A percentile compares a stretch with the other conserved stretches of the same genome.
These are phyloP conservation scores for Boletellus dicymbophilus DNA, from an alignment of 1,284 basidiomycete species.

Conservation along the genomic window DNA sequence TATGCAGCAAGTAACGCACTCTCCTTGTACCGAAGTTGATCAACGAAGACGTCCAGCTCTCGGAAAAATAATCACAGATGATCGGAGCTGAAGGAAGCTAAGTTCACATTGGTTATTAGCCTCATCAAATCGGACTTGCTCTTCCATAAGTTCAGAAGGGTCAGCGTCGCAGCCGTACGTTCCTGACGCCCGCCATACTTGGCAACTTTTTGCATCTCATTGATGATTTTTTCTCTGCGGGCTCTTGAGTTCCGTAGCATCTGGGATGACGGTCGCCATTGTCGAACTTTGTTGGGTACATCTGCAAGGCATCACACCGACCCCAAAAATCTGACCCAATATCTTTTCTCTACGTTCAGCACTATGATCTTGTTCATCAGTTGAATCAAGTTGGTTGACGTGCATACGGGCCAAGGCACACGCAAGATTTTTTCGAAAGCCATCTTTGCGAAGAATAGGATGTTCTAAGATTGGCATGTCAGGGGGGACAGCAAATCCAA, in stretches of 20 bases:
- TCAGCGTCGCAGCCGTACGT: slow-evolving; percentile 24
- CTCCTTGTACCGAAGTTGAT: neutral
- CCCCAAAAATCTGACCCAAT: slow-evolving; percentile 16
- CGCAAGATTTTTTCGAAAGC: slow-evolving; percentile 16
- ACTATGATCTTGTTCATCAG: neutral
- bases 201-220: slow-evolving; percentile 4
- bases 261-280: slow-evolving; percentile 4
- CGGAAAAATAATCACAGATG: slow-evolving; percentile 5
- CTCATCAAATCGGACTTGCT: neutral
- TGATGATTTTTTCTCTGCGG: slow-evolving; percentile 7
- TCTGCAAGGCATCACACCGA: slow-evolving; percentile 9
- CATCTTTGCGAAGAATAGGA: neutral
- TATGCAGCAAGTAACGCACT: no score
- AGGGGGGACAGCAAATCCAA: neutral
- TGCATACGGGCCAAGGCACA: slow-evolving; percentile 10
- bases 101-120: neutral
- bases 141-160: slow-evolving; percentile 17
- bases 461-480: slow-evolving; percentile 1
- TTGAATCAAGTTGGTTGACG: neutral
- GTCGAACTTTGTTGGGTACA: neutral
- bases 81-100: slow-evolving; percentile 3
- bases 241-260: neutral
- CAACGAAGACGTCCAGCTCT: neutral
- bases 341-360: slow-evolving; percentile 6
- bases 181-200: slow-evolving; percentile 6